A percentile compares a stretch with the other conserved stretches of the same genome.
Conservation (phyloP, 1,284 basidiomycete genomes). For the Ceratobasidium sp. region DNA sequence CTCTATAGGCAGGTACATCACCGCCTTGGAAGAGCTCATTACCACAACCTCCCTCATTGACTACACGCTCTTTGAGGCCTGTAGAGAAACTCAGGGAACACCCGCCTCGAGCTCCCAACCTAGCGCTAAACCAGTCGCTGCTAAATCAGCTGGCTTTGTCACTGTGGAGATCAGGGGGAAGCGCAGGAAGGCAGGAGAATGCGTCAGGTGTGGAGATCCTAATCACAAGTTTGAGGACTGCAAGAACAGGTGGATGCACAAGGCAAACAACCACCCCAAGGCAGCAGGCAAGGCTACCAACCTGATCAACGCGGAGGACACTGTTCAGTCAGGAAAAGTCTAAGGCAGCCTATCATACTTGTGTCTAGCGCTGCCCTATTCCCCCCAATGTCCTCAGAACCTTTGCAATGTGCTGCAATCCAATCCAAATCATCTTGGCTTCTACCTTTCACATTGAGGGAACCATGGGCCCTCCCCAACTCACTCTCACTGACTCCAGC, state of each 20-base stretch:
- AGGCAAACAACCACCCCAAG: neutral
- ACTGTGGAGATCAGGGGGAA: neutral
- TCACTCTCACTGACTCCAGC: neutral
- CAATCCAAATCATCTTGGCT: neutral
- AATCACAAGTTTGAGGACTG: slow-evolving; percentile 4
- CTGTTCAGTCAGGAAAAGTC: neutral
- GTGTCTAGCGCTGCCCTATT: neutral
- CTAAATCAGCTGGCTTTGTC: neutral
- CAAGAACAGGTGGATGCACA: neutral
- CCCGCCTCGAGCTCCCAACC: neutral
- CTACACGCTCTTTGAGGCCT: slow-evolving; percentile 15
- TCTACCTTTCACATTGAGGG: too few relatives aligned
- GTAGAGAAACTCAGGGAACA: neutral
- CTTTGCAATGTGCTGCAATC: neutral
- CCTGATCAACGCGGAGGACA: neutral
- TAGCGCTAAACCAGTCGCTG: neutral
- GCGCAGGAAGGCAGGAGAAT: slow-evolving; percentile 9
- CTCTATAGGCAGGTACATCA: neutral
- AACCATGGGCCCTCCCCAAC: neutral
- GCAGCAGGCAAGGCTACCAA: neutral
- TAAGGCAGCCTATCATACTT: slow-evolving; percentile 3
- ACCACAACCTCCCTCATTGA: neutral
- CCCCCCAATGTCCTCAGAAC: neutral
- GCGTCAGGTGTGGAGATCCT: neutral
- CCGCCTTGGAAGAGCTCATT: neutral